Evolutionary conservation across 345 rosid genomes (phyloP).

Genomic region (Boechera divaricarpa): DNA sequence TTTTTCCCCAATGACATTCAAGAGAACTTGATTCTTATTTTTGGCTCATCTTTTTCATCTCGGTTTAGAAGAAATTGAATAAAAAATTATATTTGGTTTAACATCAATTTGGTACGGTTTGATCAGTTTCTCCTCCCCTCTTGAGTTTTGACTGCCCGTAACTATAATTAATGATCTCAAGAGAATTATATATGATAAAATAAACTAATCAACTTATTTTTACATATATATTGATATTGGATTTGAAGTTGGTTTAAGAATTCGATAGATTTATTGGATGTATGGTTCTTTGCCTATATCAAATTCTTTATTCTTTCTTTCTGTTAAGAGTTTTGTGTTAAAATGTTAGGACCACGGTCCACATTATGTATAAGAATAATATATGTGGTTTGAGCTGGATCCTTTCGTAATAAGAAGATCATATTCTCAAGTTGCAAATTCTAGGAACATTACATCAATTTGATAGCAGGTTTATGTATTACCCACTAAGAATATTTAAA

Average conservation of each 20-base stretch:
- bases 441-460: constrained; percentile 25
- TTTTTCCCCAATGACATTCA: too few species aligned
- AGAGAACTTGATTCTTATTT: too few species aligned
- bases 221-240: neutral
- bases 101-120: neutral
- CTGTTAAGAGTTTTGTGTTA: neutral
- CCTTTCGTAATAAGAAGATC: neutral
- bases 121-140: neutral
- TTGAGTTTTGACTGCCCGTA: neutral
- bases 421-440: constrained; percentile 31
- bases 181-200: neutral
- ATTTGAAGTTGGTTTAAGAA: neutral
- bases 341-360: constrained; percentile 25
- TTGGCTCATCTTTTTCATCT: neutral
- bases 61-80: neutral
- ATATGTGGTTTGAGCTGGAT: constrained; percentile 32
- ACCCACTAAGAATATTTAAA: too few species aligned
- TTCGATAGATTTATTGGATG: neutral
- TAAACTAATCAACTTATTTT: neutral
- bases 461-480: neutral
- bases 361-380: neutral
- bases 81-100: neutral
- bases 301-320: neutral
- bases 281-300: neutral
- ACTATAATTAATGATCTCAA: neutral